Conservation (phyloP, 2,329 filamentous ascomycete genomes). For the Camillea tinctor region DNA sequence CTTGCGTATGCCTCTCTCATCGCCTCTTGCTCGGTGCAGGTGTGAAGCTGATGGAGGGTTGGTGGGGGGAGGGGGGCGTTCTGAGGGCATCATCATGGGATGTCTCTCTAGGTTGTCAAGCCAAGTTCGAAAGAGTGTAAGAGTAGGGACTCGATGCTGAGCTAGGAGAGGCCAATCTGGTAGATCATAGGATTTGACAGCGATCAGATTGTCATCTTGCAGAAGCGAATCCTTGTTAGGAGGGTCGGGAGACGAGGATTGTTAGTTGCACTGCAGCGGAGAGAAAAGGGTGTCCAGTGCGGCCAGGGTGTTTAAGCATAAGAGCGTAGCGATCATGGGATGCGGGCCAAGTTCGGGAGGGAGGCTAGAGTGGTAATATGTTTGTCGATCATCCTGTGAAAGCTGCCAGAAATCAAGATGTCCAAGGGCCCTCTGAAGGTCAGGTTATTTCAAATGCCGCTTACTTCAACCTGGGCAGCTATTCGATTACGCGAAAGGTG, state of each 20-base stretch:
- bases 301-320: constrained; percentile 24
- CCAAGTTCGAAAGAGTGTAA: constrained; percentile 19
- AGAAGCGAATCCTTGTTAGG: constrained; percentile 18
- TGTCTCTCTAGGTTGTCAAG: constrained; percentile 9
- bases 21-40: constrained; percentile 19
- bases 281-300: constrained; percentile 20
- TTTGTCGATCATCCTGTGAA: constrained; percentile 17
- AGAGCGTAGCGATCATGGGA: constrained; percentile 23
- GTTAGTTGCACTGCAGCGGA: constrained; percentile 24
- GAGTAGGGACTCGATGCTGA: constrained; percentile 10
- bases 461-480: background rate
- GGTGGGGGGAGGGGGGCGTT: constrained; percentile 15
- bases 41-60: constrained; percentile 23
- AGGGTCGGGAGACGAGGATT: constrained; percentile 25
- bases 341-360: constrained; percentile 13
- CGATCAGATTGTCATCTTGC: constrained; percentile 24
- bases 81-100: constrained; percentile 20
- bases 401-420: constrained; percentile 13
- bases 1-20: constrained; percentile 24
- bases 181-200: constrained; percentile 26
- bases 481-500: background rate
- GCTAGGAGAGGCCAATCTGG: constrained; percentile 19
- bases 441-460: background rate
- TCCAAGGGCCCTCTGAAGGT: constrained; percentile 3
- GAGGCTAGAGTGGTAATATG: constrained; percentile 13